These are phyloP conservation scores for Delonix regia DNA, from an alignment of 306 rosid genomes.

Conservation along the genomic window DNA sequence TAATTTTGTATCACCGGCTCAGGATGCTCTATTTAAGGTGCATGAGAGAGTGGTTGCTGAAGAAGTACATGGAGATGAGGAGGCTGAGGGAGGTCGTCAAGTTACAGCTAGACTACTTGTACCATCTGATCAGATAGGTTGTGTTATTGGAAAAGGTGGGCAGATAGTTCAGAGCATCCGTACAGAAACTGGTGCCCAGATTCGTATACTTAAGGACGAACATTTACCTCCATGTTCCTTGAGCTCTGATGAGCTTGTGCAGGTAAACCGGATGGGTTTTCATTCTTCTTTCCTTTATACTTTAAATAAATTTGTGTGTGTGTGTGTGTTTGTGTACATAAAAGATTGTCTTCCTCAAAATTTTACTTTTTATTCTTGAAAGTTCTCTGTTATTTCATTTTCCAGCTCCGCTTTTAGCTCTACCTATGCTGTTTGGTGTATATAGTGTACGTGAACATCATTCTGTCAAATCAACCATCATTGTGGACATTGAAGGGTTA, in stretches of 20 bases:
- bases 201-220: constrained; percentile 94
- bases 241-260: constrained; percentile 92
- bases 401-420: background rate
- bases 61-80: constrained; percentile 75
- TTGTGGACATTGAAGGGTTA: background rate
- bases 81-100: constrained; percentile 64
- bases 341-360: background rate
- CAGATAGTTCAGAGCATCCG: constrained; percentile 86
- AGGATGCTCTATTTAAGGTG: constrained; percentile 84
- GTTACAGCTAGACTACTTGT: constrained; percentile 84
- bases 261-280: constrained; percentile 51
- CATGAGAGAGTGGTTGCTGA: constrained; percentile 94
- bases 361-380: background rate
- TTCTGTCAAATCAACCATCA: background rate
- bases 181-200: constrained; percentile 87
- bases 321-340: too few relatives aligned
- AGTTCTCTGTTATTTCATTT: background rate
- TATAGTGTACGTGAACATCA: background rate
- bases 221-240: constrained; percentile 83
- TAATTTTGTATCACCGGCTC: constrained; percentile 68
- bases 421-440: background rate
- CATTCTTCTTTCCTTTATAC: background rate
- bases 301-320: too few relatives aligned
- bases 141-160: constrained; percentile 95
- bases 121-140: constrained; percentile 97